Evolutionary conservation across 2,329 filamentous ascomycete genomes (phyloP), one percentile per base, ranked within the genome.

Genomic region (Acrodontium crateriforme): DNA sequence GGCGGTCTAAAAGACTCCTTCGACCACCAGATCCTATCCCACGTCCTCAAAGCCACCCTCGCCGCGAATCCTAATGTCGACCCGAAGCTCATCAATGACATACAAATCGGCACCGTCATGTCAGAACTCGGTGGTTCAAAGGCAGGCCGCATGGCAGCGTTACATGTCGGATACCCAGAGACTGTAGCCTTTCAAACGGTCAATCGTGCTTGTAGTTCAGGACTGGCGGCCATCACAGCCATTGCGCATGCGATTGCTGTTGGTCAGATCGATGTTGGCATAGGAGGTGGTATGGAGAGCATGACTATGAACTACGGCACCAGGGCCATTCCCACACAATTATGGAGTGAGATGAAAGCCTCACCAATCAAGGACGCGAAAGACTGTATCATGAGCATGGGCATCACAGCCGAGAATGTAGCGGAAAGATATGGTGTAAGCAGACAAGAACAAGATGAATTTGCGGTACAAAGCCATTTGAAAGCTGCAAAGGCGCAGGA

Each of bases 331-430:
- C 85, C 85, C 0, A 75, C 74, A 1, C 71, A 83, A 38, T 56
- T 83, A 8, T 93, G 83, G 82, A 74, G 78, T 0, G 74, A 69
- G 28, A 59, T 93, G 35, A 70, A 62, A 43, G 67, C 77, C 2
- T 74, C 67, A 3, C 55, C 59, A 2, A 66, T 69, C 7, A 66
- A 77, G 46, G 75, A 91, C 38, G 79, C 80, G 3, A 61, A 69
- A 22, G 85, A 93, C 52, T 93, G 85, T 52, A 72, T 94, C 50
- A 91, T 93, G 85, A 73, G 76, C 42, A 94, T 94, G 85, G 85
- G 85, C 0, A 57, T 87, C 33, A 94, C 85, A 9, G 76, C 74
- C 4, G 85, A 94, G 63, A 93, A 92, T 44, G 83, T 94, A 0
- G 82, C 85, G 0, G 59, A 64, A 42, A 61, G 84, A 25, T 91